A percentile compares a stretch with the other conserved stretches of the same genome.
phyloP scores from a whole-genome alignment of 306 rosid genomes.

The Amphicarpaea edgeworthii region DNA sequence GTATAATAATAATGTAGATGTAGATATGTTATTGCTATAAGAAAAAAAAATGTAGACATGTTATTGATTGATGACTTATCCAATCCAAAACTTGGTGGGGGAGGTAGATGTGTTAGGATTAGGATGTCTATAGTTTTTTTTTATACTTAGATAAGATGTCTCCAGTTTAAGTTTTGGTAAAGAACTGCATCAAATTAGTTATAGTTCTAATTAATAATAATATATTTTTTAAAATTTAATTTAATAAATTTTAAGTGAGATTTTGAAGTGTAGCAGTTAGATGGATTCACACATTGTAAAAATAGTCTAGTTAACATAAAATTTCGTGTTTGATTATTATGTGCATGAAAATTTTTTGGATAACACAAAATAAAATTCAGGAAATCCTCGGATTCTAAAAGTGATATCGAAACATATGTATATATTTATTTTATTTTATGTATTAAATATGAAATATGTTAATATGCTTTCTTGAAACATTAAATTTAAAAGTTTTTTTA shows the following conservation, averaged over 20 bases:
- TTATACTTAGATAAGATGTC: too few relatives aligned
- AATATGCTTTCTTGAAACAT: neutral
- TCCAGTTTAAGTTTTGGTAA: too few relatives aligned
- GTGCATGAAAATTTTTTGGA: too few relatives aligned
- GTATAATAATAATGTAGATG: neutral
- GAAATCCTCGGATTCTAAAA: neutral
- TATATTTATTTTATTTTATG: neutral
- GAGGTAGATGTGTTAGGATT: neutral
- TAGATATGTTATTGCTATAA: neutral
- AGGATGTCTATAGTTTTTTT: neutral
- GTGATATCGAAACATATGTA: neutral
- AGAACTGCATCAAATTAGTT: too few relatives aligned
- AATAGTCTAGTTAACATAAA: too few relatives aligned
- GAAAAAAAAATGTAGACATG: neutral
- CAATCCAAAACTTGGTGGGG: neutral
- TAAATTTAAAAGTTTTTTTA: neutral
- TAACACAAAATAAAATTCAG: too few relatives aligned
- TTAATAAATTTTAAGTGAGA: neutral
- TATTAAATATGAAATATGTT: neutral
- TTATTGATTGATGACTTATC: neutral
- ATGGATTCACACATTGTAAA: too few relatives aligned
- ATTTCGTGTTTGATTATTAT: too few relatives aligned
- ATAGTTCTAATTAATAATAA: too few relatives aligned
- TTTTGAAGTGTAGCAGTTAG: too few relatives aligned
- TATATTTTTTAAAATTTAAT: neutral